Evolutionary conservation across 2,329 filamentous ascomycete species (phyloP), one percentile per base, ranked within the genome.

Genomic region (Paradendryphiella salina): DNA sequence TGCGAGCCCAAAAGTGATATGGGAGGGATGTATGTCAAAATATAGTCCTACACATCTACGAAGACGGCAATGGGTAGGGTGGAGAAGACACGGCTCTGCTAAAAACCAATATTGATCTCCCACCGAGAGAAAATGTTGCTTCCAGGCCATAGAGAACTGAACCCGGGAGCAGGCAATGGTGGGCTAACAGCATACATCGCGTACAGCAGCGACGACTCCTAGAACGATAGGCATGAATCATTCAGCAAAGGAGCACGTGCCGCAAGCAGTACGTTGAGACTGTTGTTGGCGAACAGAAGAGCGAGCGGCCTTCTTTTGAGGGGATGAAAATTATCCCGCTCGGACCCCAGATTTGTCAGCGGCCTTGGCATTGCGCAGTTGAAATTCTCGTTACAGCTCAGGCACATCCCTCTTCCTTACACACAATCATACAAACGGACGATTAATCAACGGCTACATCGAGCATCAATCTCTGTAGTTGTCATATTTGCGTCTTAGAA

Each of bases 41-140:
- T 66, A 70, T 76, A 78, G 76, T 78, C 76, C 76, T 74, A 71
- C 72, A 63, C 69, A 69, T 71, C 66, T 71, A 71, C 23, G 61
- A 48, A 59, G 58, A 56, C 53, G 61, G 66, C 65, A 72, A 72
- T 69, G 70, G 67, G 73, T 74, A 77, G 76, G 76, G 77, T 79
- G 77, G 77, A 79, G 75, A 73, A 76, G 77, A 79, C 77, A 76
- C 73, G 76, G 77, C 73, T 72, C 76, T 79, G 77, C 77, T 79
- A 77, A 77, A 76, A 77, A 73, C 76, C 72, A 70, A 63, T 70
- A 72, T 78, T 73, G 63, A 69, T 79, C 76, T 79, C 67, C 77
- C 77, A 79, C 77, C 74, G 70, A 74, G 75, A 73, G 73, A 72
- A 71, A 76, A 76, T 75, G 77, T 78, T 74, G 75, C 77, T 75